Evolutionary conservation across 371 early-diverging fungal species (phyloP).

Genomic region (Amoeboaphelidium protococcarum): DNA sequence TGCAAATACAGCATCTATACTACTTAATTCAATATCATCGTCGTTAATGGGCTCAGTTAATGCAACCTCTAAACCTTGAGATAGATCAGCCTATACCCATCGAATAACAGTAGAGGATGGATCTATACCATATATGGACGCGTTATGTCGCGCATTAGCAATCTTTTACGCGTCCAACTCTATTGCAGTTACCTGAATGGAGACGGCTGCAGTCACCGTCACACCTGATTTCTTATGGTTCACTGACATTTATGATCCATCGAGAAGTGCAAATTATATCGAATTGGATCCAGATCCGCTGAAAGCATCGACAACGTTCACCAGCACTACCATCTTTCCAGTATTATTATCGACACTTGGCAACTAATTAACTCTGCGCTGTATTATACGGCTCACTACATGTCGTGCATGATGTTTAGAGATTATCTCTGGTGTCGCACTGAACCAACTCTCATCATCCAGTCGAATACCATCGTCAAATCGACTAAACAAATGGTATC

Average conservation of each 20-base stretch:
- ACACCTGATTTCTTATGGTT: neutral
- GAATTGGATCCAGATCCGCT: constrained; percentile 89
- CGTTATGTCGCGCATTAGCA: constrained; percentile 57
- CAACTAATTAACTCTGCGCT: neutral
- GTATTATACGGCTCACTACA: constrained; percentile 20
- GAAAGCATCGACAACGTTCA: constrained; percentile 82
- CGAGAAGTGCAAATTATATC: constrained; percentile 80
- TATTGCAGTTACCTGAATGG: constrained; percentile 48
- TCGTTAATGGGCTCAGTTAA: constrained; percentile 10
- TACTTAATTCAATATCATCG: neutral
- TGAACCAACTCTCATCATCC: constrained; percentile 83
- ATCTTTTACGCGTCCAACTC: constrained; percentile 60
- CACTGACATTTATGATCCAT: constrained; percentile 15
- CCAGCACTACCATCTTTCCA: no score
- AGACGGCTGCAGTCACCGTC: constrained; percentile 3
- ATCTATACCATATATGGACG: constrained; percentile 60
- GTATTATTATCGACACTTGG: constrained; percentile 32
- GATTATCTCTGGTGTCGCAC: constrained; percentile 78
- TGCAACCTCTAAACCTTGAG: constrained; percentile 30
- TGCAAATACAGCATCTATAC: constrained; percentile 49
- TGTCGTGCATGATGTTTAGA: constrained; percentile 57
- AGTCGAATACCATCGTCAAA: constrained; percentile 62
- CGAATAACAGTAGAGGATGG: constrained; percentile 78
- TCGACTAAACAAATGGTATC: constrained; percentile 45
- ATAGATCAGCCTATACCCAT: constrained; percentile 60